These are phyloP conservation scores for Phoma sp. DNA, from an alignment of 2,329 filamentous ascomycete species.

Conservation along the genomic window DNA sequence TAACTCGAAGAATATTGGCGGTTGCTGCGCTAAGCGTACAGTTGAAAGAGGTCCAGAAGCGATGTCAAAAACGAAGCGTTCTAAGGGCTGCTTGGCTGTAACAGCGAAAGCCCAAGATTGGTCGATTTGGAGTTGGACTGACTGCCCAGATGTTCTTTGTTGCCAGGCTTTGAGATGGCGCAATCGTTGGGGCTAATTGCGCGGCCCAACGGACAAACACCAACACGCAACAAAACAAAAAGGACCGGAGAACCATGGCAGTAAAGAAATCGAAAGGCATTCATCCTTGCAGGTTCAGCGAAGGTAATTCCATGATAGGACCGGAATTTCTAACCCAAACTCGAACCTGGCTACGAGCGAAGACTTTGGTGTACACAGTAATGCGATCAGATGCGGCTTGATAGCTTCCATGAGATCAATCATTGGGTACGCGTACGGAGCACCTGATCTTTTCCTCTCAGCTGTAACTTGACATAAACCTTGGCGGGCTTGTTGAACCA, in stretches of 20 bases:
- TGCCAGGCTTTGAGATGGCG: background rate
- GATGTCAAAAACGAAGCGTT: background rate
- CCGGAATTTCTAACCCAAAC: too few relatives aligned
- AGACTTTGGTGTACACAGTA: background rate
- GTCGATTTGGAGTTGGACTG: background rate
- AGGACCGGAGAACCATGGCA: background rate
- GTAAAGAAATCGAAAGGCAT: too few relatives aligned
- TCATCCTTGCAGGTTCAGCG: too few relatives aligned
- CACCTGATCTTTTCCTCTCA: background rate
- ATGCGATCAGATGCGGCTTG: background rate
- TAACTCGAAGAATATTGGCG: slow-evolving; percentile 3
- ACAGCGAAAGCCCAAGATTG: background rate
- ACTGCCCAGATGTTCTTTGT: background rate
- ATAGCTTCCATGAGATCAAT: background rate
- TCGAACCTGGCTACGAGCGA: background rate
- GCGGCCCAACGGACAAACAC: background rate
- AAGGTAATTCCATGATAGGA: too few relatives aligned
- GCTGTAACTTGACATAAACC: background rate
- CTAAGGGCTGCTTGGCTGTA: background rate
- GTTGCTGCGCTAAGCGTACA: background rate
- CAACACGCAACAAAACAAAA: background rate
- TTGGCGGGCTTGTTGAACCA: background rate
- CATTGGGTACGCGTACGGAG: background rate
- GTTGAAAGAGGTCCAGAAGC: background rate
- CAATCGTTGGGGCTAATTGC: slow-evolving; percentile 2